Percentiles rank a stretch among this genome's conserved stretches.
Conservation (phyloP, 2,329 filamentous ascomycete genomes). For the Pyricularia sp. region DNA sequence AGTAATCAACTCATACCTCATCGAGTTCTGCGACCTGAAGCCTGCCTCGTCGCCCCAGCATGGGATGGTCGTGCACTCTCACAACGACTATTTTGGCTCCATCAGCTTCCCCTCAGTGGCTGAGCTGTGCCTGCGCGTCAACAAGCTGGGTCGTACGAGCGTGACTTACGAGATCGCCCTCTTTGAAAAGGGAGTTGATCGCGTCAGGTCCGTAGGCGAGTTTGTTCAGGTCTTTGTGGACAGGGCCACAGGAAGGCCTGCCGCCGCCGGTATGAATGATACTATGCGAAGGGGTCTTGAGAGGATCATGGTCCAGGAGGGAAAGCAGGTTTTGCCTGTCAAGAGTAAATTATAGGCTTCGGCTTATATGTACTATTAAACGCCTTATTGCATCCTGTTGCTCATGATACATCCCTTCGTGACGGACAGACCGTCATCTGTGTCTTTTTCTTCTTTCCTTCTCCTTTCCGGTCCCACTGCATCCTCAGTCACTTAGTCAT, state of each 20-base stretch:
- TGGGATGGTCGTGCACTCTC: slow-evolving; percentile 72
- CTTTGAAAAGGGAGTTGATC: slow-evolving; percentile 60
- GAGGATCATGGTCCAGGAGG: slow-evolving; percentile 29
- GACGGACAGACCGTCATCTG: neutral
- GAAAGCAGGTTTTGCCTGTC: neutral
- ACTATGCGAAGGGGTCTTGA: slow-evolving; percentile 46
- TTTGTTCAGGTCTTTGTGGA: slow-evolving; percentile 87
- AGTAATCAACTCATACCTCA: slow-evolving; percentile 78
- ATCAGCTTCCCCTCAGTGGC: slow-evolving; percentile 72
- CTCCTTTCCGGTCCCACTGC: too few species aligned
- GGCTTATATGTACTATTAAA: neutral
- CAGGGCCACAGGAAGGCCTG: slow-evolving; percentile 55
- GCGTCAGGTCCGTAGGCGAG: slow-evolving; percentile 71
- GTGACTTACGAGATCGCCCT: slow-evolving; percentile 84
- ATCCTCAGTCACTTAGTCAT: too few species aligned
- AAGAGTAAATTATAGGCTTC: slow-evolving; percentile 1
- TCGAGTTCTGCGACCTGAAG: slow-evolving; percentile 60
- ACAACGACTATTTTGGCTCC: slow-evolving; percentile 74
- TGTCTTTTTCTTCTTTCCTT: neutral
- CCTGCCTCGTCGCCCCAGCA: slow-evolving; percentile 60
- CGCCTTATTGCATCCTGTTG: too few species aligned
- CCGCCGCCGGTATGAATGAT: slow-evolving; percentile 47
- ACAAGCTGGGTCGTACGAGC: slow-evolving; percentile 72
- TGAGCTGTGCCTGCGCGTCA: slow-evolving; percentile 70
- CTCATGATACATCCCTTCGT: too few species aligned